Conservation (phyloP, 2,329 filamentous ascomycete genomes). For the Exophiala phaeomuriformis region DNA sequence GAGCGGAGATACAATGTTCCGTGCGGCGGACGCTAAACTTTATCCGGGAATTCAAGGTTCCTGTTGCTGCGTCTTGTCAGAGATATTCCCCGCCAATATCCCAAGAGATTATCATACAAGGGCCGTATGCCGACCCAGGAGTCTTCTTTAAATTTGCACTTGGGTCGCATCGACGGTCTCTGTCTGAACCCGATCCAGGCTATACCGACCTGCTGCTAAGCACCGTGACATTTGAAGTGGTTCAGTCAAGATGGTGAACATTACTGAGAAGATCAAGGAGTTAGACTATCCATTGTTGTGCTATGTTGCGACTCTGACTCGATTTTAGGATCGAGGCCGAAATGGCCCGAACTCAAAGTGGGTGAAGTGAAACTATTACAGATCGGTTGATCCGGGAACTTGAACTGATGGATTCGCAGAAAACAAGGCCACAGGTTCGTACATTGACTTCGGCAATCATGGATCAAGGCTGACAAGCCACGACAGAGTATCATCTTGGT, state of each 20-base stretch:
- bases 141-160: not conserved
- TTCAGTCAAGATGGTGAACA: slow-evolving; percentile 76
- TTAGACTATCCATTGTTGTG: slow-evolving; percentile 40
- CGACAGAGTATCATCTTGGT: slow-evolving; percentile 90
- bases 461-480: slow-evolving; percentile 32
- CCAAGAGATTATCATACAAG: not conserved
- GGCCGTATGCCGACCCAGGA: not conserved
- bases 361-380: slow-evolving; percentile 32
- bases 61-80: slow-evolving; percentile 1
- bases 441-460: not conserved
- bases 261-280: slow-evolving; percentile 99
- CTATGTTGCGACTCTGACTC: slow-evolving; percentile 5
- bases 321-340: slow-evolving; percentile 87
- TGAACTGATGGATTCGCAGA: slow-evolving; percentile 49
- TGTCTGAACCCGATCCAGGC: not conserved
- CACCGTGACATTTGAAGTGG: not conserved
- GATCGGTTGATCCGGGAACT: slow-evolving; percentile 6
- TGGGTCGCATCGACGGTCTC: not conserved
- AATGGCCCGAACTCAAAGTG: slow-evolving; percentile 98
- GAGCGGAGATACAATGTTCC: slow-evolving; percentile 16
- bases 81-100: not conserved
- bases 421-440: slow-evolving; percentile 95
- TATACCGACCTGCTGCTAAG: not conserved
- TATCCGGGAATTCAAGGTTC: not conserved
- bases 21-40: slow-evolving; percentile 5